Conservation (phyloP, 202 grass and related monocot genomes). For the Cymbopogon flexuosus region DNA sequence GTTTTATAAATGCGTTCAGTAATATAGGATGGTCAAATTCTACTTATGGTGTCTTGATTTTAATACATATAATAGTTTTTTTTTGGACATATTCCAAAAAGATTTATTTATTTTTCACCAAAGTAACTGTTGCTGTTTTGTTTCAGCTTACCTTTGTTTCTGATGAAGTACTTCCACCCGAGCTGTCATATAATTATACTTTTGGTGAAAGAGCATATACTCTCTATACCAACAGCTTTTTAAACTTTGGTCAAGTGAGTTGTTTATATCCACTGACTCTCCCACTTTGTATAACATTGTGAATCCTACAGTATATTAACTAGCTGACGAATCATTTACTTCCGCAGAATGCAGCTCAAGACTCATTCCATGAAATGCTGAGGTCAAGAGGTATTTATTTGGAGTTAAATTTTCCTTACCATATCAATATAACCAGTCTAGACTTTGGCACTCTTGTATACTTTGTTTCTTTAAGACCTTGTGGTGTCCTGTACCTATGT, state of each 20-base stretch:
- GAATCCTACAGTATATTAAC: background rate
- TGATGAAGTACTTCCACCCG: slow-evolving; percentile 59
- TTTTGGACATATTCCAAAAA: background rate
- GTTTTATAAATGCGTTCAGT: background rate
- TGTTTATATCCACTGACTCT: slow-evolving; percentile 3
- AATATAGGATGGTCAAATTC: background rate
- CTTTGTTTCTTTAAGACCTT: background rate
- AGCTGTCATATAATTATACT: slow-evolving; percentile 58
- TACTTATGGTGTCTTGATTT: background rate
- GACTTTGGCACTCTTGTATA: background rate
- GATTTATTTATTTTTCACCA: background rate
- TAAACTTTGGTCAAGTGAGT: slow-evolving; percentile 90
- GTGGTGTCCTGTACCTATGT: background rate
- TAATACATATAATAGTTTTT: background rate
- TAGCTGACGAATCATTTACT: slow-evolving; percentile 12
- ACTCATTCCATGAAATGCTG: slow-evolving; percentile 54
- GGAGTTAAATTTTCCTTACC: slow-evolving; percentile 24
- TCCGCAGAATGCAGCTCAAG: slow-evolving; percentile 71
- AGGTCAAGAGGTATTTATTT: slow-evolving; percentile 45
- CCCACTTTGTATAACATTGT: background rate
- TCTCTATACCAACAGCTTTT: slow-evolving; percentile 88
- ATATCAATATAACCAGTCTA: background rate
- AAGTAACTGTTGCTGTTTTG: slow-evolving; percentile 39
- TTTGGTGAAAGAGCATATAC: slow-evolving; percentile 74
- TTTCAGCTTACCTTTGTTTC: slow-evolving; percentile 94